Evolutionary conservation across 257 asterid species (phyloP).

Genomic region (Primulina huaijiensis): DNA sequence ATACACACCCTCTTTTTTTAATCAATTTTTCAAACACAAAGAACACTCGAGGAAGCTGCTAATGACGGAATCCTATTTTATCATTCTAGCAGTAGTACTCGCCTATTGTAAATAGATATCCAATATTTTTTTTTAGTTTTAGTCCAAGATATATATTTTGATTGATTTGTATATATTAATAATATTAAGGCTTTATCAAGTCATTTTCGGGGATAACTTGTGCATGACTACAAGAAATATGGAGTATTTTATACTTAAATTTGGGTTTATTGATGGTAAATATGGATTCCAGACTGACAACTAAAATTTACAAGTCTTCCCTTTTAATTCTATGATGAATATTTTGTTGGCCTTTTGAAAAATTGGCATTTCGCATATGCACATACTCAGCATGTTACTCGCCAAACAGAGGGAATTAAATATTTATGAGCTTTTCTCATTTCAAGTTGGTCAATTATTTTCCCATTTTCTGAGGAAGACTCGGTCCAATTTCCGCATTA

Average conservation of each 20-base stretch:
- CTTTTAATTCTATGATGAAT: conserved; percentile 5
- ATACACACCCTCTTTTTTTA: conserved; percentile 4
- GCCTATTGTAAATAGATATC: conserved; percentile 12
- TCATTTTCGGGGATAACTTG: conserved; percentile 22
- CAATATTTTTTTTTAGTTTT: no score
- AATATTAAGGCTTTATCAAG: neutral
- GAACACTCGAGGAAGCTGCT: conserved; percentile 59
- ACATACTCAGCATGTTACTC: neutral
- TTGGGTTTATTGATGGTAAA: neutral
- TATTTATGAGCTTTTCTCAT: neutral
- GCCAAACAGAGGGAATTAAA: neutral
- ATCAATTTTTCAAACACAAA: neutral
- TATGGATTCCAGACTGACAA: neutral
- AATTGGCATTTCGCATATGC: conserved; percentile 8
- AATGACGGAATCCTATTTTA: conserved; percentile 32
- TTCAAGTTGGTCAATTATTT: neutral
- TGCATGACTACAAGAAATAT: conserved; percentile 14
- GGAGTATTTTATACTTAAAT: neutral
- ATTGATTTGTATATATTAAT: neutral
- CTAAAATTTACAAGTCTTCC: conserved; percentile 12
- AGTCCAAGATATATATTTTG: conserved; percentile 10
- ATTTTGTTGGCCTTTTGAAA: conserved; percentile 22
- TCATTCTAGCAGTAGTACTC: conserved; percentile 13
- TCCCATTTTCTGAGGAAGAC: neutral
- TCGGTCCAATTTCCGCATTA: neutral